Evolutionary conservation across 1,284 basidiomycete genomes (phyloP).

Genomic region (Pseudozyma sp.): DNA sequence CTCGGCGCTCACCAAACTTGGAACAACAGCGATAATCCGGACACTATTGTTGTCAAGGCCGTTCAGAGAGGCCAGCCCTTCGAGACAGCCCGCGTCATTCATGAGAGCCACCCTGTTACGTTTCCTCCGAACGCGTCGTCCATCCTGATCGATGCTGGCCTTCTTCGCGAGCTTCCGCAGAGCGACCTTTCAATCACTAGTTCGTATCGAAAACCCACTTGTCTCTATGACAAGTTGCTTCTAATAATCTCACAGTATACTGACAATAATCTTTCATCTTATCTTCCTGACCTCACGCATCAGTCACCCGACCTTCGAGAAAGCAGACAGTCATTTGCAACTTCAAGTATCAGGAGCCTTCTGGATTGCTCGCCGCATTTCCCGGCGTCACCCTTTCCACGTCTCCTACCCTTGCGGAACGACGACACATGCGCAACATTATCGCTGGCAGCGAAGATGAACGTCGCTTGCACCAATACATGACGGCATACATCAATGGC

Average conservation of each 20-base stretch:
- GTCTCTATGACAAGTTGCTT: too few relatives aligned
- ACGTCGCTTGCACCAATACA: slow-evolving; percentile 1
- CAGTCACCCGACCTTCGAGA: slow-evolving; percentile 4
- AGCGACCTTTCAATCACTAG: slow-evolving; percentile 9
- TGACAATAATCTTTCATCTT: too few relatives aligned
- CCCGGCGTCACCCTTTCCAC: slow-evolving; percentile 5
- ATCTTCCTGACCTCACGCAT: too few relatives aligned
- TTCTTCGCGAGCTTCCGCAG: background rate
- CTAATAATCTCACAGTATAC: too few relatives aligned
- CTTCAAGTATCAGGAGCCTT: slow-evolving; percentile 2
- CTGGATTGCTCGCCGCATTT: background rate
- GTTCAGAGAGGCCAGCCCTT: background rate
- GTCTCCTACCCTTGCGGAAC: background rate
- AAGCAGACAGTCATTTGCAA: slow-evolving; percentile 1
- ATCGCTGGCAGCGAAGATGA: slow-evolving; percentile 8
- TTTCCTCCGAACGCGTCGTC: slow-evolving; percentile 3
- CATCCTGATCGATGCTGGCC: slow-evolving; percentile 18
- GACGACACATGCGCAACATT: background rate
- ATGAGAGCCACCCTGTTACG: background rate
- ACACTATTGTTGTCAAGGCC: slow-evolving; percentile 2
- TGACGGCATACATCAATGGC: slow-evolving; percentile 4
- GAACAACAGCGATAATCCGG: background rate
- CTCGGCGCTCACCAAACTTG: background rate
- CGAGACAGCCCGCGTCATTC: background rate
- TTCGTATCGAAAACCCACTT: too few relatives aligned